Percentiles rank a stretch among this genome's conserved stretches.
These are phyloP conservation scores for Apiotrichum brassicae DNA, from an alignment of 1,284 basidiomycete genomes.

Conservation along the genomic window DNA sequence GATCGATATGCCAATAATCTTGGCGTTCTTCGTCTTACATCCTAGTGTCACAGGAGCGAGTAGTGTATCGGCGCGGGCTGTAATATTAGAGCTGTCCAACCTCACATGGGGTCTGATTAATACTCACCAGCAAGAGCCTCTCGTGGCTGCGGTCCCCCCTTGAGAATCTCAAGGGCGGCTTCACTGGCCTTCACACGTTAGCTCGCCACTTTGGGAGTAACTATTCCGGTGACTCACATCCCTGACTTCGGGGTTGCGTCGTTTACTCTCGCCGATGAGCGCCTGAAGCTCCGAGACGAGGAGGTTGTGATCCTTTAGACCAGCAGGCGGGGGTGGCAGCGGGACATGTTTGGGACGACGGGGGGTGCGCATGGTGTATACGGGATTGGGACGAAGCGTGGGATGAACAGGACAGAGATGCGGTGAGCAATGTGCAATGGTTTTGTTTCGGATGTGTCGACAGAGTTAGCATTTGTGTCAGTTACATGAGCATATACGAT, in stretches of 20 bases:
- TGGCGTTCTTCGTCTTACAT: constrained; percentile 85
- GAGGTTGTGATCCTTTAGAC: constrained; percentile 42
- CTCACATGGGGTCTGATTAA: background rate
- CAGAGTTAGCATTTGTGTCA: too few species aligned
- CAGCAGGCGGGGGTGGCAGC: background rate
- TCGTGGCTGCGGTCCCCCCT: constrained; percentile 58
- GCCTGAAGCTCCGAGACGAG: constrained; percentile 54
- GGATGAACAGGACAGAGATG: too few species aligned
- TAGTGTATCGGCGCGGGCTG: constrained; percentile 69
- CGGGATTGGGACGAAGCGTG: too few species aligned
- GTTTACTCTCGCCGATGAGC: constrained; percentile 68
- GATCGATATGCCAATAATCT: constrained; percentile 86
- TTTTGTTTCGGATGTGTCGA: too few species aligned
- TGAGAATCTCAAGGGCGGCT: constrained; percentile 71
- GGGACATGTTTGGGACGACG: background rate
- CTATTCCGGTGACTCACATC: constrained; percentile 58
- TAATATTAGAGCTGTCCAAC: constrained; percentile 39
- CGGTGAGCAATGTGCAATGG: too few species aligned
- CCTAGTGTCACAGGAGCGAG: constrained; percentile 88
- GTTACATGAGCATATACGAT: too few species aligned
- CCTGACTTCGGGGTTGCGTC: constrained; percentile 74
- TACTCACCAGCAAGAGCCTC: constrained; percentile 24
- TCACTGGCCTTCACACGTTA: constrained; percentile 57
- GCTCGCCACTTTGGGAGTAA: too few species aligned
- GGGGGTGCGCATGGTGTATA: too few species aligned